Evolutionary conservation across 495 filamentous ascomycete species (phyloP).

Genomic region (Bombardia bombarda): DNA sequence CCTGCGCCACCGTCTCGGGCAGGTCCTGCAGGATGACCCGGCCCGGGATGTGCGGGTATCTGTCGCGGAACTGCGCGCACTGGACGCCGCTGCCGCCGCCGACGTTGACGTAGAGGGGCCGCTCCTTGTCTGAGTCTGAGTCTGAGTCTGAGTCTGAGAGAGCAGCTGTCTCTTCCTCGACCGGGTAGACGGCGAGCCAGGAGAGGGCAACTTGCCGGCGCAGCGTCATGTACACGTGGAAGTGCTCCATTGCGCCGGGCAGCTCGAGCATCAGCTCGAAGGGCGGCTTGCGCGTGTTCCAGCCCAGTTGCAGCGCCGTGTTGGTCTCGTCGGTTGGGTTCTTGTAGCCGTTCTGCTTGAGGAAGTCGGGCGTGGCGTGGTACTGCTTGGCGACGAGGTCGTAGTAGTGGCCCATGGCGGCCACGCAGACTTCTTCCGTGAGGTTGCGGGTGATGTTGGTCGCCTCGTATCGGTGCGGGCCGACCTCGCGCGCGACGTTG

Average conservation of each 20-base stretch:
- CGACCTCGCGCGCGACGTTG: conserved; percentile 28
- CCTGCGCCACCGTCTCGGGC: conserved; percentile 22
- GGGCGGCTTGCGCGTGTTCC: conserved; percentile 29
- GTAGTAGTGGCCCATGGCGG: conserved; percentile 25
- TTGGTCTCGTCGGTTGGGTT: conserved; percentile 27
- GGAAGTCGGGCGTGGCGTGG: conserved; percentile 29
- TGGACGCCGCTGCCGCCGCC: conserved; percentile 50
- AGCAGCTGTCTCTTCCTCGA: neutral
- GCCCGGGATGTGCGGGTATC: conserved; percentile 33
- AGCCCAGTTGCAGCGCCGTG: conserved; percentile 33
- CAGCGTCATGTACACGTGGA: conserved; percentile 33
- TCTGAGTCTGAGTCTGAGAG: too few relatives aligned
- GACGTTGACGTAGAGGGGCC: conserved; percentile 41
- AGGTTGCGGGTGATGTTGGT: conserved; percentile 27
- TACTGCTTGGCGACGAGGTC: conserved; percentile 20
- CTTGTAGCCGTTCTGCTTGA: conserved; percentile 31
- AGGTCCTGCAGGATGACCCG: conserved; percentile 43
- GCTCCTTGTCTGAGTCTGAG: neutral
- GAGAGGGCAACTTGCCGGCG: conserved; percentile 11
- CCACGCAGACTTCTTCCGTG: conserved; percentile 20
- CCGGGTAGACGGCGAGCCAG: conserved; percentile 28
- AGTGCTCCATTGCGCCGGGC: conserved; percentile 27
- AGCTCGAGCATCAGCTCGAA: conserved; percentile 34
- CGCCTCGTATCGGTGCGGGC: conserved; percentile 24
- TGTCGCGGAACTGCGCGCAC: conserved; percentile 27